phyloP scores from a whole-genome alignment of 305 asterid species.

The Fraxinus sp. region DNA sequence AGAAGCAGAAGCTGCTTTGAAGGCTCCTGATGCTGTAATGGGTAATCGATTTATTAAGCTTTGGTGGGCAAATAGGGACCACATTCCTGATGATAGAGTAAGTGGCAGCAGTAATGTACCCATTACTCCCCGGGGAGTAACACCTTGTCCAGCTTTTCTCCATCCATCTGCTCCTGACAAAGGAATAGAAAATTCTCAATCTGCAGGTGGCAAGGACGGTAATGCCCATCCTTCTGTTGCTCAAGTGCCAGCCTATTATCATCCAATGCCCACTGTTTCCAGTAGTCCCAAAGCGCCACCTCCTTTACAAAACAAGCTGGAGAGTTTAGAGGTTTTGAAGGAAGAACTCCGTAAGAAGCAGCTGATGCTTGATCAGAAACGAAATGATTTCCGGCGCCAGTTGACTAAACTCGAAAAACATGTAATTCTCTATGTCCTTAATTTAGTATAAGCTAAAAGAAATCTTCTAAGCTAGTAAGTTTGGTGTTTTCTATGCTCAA shows the following conservation, averaged over 20 bases:
- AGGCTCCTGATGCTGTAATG: constrained; percentile 98
- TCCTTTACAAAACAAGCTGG: constrained; percentile 68
- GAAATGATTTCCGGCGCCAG: constrained; percentile 70
- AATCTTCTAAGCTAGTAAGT: neutral
- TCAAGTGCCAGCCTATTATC: constrained; percentile 44
- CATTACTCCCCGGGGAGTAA: constrained; percentile 31
- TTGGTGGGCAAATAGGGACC: constrained; percentile 95
- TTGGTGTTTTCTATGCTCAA: neutral
- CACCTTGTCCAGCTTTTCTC: constrained; percentile 37
- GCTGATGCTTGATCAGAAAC: constrained; percentile 92
- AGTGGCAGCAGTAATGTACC: constrained; percentile 38
- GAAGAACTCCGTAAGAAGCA: constrained; percentile 96
- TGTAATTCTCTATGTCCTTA: constrained; percentile 37
- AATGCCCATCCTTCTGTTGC: constrained; percentile 34
- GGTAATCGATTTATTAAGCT: constrained; percentile 96
- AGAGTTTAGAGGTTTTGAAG: constrained; percentile 74
- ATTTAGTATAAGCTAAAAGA: constrained; percentile 11
- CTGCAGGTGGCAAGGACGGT: constrained; percentile 42
- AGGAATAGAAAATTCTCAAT: constrained; percentile 54
- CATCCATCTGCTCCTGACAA: constrained; percentile 36
- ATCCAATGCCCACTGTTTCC: constrained; percentile 41
- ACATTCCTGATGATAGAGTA: constrained; percentile 60
- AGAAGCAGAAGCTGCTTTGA: constrained; percentile 90
- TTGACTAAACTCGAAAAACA: constrained; percentile 77
- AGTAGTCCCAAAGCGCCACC: constrained; percentile 61